phyloP scores from a whole-genome alignment of 2,329 filamentous ascomycete species.

The Cercospora brassicicola region DNA sequence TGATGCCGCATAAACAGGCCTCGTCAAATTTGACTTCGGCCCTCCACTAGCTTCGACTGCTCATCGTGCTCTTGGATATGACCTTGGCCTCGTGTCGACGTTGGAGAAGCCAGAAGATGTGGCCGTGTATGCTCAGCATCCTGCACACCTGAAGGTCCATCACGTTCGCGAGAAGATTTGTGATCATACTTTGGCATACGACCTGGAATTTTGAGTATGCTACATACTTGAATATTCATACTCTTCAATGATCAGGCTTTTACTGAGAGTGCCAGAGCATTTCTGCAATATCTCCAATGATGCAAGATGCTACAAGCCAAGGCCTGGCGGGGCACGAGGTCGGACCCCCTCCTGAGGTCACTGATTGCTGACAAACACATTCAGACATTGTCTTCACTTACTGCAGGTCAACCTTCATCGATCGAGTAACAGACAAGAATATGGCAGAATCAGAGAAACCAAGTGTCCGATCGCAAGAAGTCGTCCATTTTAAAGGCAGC shows the following conservation, averaged over 20 bases:
- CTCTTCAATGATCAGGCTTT: too few species aligned
- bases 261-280: not conserved
- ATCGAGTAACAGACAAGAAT: not conserved
- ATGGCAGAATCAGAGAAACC: conserved; percentile 15
- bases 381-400: not conserved
- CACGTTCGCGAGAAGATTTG: conserved; percentile 24
- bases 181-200: conserved; percentile 30
- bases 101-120: conserved; percentile 48
- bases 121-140: conserved; percentile 47
- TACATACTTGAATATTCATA: not conserved
- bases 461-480: not conserved
- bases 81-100: conserved; percentile 50
- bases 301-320: not conserved
- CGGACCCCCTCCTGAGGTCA: not conserved
- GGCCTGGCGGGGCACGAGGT: not conserved
- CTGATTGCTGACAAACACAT: conserved; percentile 6
- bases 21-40: conserved; percentile 27
- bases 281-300: not conserved
- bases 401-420: not conserved
- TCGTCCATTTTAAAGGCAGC: conserved; percentile 25
- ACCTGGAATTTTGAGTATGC: conserved; percentile 23
- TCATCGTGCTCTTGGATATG: conserved; percentile 47
- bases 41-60: conserved; percentile 44
- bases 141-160: conserved; percentile 46
- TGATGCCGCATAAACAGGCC: conserved; percentile 9